These are phyloP conservation scores for Thelephora terrestris DNA, from an alignment of 1,284 basidiomycete species.

Conservation along the genomic window DNA sequence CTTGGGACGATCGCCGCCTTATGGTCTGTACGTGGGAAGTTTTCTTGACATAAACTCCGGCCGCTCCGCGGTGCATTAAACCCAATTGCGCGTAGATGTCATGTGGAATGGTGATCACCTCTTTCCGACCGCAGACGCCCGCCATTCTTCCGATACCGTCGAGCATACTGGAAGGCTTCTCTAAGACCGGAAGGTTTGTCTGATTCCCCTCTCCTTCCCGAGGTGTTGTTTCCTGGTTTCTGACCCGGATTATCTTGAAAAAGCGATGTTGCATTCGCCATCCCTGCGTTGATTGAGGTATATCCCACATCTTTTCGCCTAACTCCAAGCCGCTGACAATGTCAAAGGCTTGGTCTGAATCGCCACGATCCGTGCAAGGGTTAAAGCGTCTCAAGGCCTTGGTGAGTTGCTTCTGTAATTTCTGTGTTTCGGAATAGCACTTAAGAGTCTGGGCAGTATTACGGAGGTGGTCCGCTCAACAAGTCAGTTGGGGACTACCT, in stretches of 20 bases:
- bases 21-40: conserved; percentile 2
- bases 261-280: conserved; percentile 12
- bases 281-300: conserved; percentile 19
- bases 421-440: background rate
- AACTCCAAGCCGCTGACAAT: background rate
- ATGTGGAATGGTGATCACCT: conserved; percentile 11
- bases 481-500: conserved; percentile 21
- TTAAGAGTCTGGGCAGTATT: conserved; percentile 14
- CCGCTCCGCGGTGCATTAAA: background rate
- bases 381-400: conserved; percentile 15
- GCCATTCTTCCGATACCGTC: conserved; percentile 13
- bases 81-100: conserved; percentile 8
- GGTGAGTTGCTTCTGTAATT: background rate
- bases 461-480: conserved; percentile 21
- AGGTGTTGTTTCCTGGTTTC: too few species aligned
- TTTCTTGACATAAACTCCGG: conserved; percentile 7
- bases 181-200: conserved; percentile 1
- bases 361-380: conserved; percentile 10
- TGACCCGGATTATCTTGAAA: background rate
- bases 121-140: conserved; percentile 13
- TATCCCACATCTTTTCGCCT: background rate
- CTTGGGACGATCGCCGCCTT: conserved; percentile 7
- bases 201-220: background rate
- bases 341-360: conserved; percentile 8
- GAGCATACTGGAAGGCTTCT: conserved; percentile 12